Evolutionary conservation across 1,284 basidiomycete genomes (phyloP), one percentile per base, ranked within the genome.

Genomic region (Moesziomyces parantarcticus): DNA sequence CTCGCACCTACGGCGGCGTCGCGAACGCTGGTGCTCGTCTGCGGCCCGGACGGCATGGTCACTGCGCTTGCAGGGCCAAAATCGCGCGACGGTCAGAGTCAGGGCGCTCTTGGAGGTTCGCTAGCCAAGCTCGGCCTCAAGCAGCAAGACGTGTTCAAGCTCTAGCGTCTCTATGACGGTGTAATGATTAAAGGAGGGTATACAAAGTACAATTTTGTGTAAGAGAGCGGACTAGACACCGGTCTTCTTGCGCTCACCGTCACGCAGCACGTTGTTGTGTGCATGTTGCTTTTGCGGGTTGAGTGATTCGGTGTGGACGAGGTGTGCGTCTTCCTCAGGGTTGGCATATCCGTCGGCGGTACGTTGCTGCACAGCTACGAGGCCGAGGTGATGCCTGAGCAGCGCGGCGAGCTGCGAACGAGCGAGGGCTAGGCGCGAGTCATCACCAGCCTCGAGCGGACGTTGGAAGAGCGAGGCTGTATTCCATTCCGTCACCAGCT

Each of bases 21-120:
- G 5, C 52, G 56, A 18, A 60, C 49, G 2, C 20, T 74, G 9
- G 46, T 77, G 4, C 54, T 77, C 2, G 69, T 77, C n/a, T 66
- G 61, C 13, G 75, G 75, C 3, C 75, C 75, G 0, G 75, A 77
- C 46, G 69, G 54, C 5, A 75, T 77, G 72, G 65, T 77, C 5
- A 50, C 54, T 3, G 36, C 56, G 4, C 42, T 77, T 5, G 65
- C 75, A 0, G 75, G 75, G 9, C 54, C 67, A 25, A 72, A 65
- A 41, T 57, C 64, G 21, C 43, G 65, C 32, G 56, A 76, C 45
- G 69, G 69, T 26, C 51, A 55, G 34, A 44, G 39, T 14, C 73
- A 76, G 47, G 73, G 75, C n/a, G 32, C 34, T 9, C 60, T 77
- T 8, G 26, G 26, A 6, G 75, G 75, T 25, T 45, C 63, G 7